Percentiles rank a stretch among this genome's conserved stretches.
phyloP scores from a whole-genome alignment of 371 early-diverging fungal species.

The Nematocida minor region DNA sequence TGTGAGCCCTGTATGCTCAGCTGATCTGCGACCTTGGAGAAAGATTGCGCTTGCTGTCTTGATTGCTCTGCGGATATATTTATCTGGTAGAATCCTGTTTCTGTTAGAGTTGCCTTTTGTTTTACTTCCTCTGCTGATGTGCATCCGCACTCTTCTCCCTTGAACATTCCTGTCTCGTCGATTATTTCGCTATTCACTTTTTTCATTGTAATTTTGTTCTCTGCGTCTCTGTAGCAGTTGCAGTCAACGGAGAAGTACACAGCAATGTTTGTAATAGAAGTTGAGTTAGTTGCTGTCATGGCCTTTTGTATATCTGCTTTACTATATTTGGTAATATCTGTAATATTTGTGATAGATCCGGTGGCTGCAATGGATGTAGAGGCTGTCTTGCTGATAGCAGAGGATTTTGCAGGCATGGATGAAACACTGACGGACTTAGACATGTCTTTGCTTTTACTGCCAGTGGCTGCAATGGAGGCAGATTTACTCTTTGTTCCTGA shows the following conservation, averaged over 20 bases:
- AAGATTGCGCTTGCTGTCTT: slow-evolving; percentile 13
- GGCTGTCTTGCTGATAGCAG: not conserved
- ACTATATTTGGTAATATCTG: not conserved
- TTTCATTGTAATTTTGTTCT: slow-evolving; percentile 54
- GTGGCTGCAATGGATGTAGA: not conserved
- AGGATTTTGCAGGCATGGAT: too few relatives aligned
- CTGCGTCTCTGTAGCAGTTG: slow-evolving; percentile 58
- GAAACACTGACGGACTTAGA: too few relatives aligned
- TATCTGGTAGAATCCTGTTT: slow-evolving; percentile 43
- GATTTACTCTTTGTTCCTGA: too few relatives aligned
- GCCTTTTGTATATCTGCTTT: not conserved
- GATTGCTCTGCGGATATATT: slow-evolving; percentile 12
- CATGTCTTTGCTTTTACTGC: too few relatives aligned
- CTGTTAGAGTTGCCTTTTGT: slow-evolving; percentile 10
- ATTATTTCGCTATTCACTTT: slow-evolving; percentile 56
- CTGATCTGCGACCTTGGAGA: not conserved
- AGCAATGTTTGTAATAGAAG: slow-evolving; percentile 31
- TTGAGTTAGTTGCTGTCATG: slow-evolving; percentile 11
- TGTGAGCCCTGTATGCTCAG: too few relatives aligned
- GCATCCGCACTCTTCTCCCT: slow-evolving; percentile 64
- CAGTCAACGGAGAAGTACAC: slow-evolving; percentile 36
- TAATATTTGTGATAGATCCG: not conserved
- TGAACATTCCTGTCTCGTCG: slow-evolving; percentile 62
- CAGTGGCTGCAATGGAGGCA: too few relatives aligned
- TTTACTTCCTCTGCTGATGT: slow-evolving; percentile 30